These are phyloP conservation scores for Candida michaelii DNA, from an alignment of 805 yeast species.

Conservation along the genomic window DNA sequence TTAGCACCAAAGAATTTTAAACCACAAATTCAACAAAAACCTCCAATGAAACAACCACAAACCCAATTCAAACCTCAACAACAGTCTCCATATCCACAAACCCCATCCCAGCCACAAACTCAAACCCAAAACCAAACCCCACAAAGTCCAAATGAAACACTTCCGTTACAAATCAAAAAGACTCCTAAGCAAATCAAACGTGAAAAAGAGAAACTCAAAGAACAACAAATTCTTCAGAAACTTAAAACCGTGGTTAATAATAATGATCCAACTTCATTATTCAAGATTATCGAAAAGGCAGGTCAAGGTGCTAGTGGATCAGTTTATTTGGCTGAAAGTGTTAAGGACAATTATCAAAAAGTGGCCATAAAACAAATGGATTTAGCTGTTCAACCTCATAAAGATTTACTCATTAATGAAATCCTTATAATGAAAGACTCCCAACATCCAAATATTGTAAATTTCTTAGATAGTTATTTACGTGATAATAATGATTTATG, in stretches of 20 bases:
- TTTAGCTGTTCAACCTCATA: constrained; percentile 84
- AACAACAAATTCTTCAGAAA: constrained; percentile 80
- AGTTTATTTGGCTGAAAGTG: constrained; percentile 79
- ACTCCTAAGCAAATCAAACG: constrained; percentile 40
- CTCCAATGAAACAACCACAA: not conserved
- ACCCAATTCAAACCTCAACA: constrained; percentile 4
- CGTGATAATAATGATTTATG: constrained; percentile 80
- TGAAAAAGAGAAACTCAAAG: constrained; percentile 60
- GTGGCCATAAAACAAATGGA: constrained; percentile 98
- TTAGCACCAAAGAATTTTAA: constrained; percentile 3
- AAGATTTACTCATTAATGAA: constrained; percentile 93
- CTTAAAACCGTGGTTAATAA: constrained; percentile 78
- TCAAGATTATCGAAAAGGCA: constrained; percentile 75
- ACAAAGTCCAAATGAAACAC: constrained; percentile 5
- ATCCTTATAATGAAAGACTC: constrained; percentile 95
- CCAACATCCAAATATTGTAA: constrained; percentile 92
- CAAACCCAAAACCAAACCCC: constrained; percentile 1
- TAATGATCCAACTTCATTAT: constrained; percentile 82
- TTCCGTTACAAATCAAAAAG: constrained; percentile 20
- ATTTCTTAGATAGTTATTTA: constrained; percentile 86
- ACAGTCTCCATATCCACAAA: not conserved
- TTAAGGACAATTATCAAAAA: constrained; percentile 54
- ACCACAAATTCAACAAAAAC: not conserved
- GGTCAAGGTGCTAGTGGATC: constrained; percentile 99
- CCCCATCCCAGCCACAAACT: constrained; percentile 3